Evolutionary conservation across 2,329 filamentous ascomycete genomes (phyloP).

Genomic region (Paecilomyces fulvus): DNA sequence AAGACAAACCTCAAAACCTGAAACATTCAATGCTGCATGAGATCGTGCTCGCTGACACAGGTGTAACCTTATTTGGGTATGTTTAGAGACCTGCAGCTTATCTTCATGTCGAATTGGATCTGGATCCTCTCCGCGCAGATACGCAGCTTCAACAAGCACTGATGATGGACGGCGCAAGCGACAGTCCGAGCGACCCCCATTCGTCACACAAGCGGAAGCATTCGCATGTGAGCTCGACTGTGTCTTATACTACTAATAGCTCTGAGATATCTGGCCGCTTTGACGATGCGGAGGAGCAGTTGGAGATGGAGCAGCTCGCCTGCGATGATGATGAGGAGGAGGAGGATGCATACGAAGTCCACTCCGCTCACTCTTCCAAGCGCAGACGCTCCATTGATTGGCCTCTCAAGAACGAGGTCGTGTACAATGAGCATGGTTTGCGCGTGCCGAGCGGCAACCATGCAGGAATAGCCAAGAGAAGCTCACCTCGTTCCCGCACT

Average conservation of each 20-base stretch:
- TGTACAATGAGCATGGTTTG: constrained; percentile 10
- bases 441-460: constrained; percentile 1
- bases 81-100: constrained; percentile 2
- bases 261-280: constrained; percentile 27
- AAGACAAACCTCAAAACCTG: neutral
- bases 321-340: constrained; percentile 8
- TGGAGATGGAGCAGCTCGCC: constrained; percentile 10
- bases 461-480: constrained; percentile 9
- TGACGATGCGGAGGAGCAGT: constrained; percentile 26
- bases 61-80: neutral
- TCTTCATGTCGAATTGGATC: constrained; percentile 9
- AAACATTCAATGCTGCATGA: neutral
- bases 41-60: neutral
- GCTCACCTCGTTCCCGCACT: constrained; percentile 3
- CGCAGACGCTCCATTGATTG: constrained; percentile 38
- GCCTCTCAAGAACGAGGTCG: constrained; percentile 23
- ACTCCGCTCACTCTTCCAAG: constrained; percentile 27
- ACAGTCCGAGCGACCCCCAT: constrained; percentile 8
- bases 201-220: constrained; percentile 22
- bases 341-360: neutral
- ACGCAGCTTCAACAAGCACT: constrained; percentile 16
- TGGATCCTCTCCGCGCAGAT: constrained; percentile 13
- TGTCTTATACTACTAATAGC: constrained; percentile 7
- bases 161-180: constrained; percentile 9
- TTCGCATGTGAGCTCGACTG: constrained; percentile 13